Conservation (phyloP, 2,329 filamentous ascomycete genomes). For the Sporothrix pseudoabietina region DNA sequence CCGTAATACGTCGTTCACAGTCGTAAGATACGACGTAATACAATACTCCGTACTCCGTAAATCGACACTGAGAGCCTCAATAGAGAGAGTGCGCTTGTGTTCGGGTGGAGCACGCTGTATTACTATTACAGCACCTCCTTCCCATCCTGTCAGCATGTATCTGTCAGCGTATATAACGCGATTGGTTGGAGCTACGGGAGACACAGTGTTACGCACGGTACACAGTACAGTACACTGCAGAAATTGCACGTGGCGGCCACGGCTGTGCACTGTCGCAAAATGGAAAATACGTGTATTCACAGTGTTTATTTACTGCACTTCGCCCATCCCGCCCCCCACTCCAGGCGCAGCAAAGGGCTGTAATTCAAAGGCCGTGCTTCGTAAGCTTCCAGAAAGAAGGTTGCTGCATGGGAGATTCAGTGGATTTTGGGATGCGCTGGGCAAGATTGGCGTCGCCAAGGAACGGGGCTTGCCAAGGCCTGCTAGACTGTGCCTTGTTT, state of each 20-base stretch:
- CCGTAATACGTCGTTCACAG: background rate
- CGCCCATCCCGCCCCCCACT: background rate
- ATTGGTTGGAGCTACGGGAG: background rate
- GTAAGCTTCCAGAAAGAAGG: too few species aligned
- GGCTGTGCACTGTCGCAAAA: background rate
- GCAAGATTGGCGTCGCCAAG: slow-evolving; percentile 5
- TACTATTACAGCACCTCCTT: background rate
- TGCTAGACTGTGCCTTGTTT: background rate
- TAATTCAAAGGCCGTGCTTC: background rate
- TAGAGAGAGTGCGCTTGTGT: background rate
- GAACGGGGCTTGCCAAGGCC: slow-evolving; percentile 5
- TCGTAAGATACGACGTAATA: too few species aligned
- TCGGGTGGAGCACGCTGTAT: background rate
- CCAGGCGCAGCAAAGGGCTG: background rate
- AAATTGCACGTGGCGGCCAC: slow-evolving; percentile 14
- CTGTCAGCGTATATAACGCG: slow-evolving; percentile 12
- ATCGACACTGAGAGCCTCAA: background rate
- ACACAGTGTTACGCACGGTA: background rate
- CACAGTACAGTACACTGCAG: background rate
- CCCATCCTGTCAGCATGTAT: too few species aligned
- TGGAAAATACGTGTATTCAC: background rate
- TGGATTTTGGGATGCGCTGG: background rate
- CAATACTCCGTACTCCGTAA: too few species aligned
- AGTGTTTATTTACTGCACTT: background rate
- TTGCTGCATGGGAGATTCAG: background rate